These are phyloP conservation scores for Canavalia gladiata DNA, from an alignment of 306 rosid genomes.

Conservation along the genomic window DNA sequence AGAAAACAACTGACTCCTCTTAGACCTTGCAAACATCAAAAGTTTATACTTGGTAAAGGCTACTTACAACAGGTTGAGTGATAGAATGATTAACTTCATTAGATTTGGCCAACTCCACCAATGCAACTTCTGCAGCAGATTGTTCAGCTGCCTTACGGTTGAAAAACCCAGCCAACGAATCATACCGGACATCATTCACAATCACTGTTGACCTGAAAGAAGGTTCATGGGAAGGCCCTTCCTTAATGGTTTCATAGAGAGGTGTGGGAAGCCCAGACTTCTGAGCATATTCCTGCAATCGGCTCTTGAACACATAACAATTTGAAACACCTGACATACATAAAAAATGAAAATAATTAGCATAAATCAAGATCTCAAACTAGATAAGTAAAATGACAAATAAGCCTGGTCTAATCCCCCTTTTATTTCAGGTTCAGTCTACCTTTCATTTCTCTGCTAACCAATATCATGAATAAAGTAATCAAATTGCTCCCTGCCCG, in stretches of 20 bases:
- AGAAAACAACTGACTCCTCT: constrained; percentile 1
- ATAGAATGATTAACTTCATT: constrained; percentile 63
- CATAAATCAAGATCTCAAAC: constrained; percentile 30
- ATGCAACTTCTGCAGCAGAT: constrained; percentile 97
- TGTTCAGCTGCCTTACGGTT: constrained; percentile 95
- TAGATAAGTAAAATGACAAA: neutral
- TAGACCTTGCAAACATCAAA: constrained; percentile 1
- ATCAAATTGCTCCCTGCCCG: neutral
- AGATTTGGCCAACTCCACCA: constrained; percentile 74
- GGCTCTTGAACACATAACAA: constrained; percentile 92
- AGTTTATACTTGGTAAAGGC: constrained; percentile 30
- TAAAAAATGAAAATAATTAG: constrained; percentile 10
- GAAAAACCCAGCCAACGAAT: constrained; percentile 80
- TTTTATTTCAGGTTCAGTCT: neutral
- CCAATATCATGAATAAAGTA: neutral
- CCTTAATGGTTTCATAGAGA: constrained; percentile 89
- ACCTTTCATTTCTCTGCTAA: constrained; percentile 5
- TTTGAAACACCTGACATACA: constrained; percentile 76
- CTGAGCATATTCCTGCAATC: constrained; percentile 94
- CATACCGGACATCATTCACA: constrained; percentile 67
- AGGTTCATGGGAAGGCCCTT: constrained; percentile 96
- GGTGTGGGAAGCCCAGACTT: constrained; percentile 83
- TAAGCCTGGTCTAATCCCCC: neutral
- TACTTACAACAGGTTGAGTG: constrained; percentile 85
- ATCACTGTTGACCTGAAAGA: constrained; percentile 79